These are phyloP conservation scores for Marasmius sp. DNA, from an alignment of 1,284 basidiomycete species.

Conservation along the genomic window DNA sequence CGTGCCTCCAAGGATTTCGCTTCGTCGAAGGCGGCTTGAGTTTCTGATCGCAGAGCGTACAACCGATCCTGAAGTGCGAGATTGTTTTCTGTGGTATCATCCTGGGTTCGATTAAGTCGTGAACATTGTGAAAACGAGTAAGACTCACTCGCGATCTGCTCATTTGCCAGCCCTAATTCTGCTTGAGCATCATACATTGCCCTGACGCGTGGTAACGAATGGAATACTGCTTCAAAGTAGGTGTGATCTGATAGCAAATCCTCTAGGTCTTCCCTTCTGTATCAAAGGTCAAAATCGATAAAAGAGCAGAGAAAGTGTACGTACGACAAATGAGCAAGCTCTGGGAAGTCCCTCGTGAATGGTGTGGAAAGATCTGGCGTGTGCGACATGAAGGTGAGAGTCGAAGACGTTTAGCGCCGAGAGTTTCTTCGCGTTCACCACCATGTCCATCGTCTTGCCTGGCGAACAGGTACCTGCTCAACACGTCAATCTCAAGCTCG, in stretches of 20 bases:
- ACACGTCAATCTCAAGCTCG: conserved; percentile 77
- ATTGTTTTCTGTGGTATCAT: conserved; percentile 58
- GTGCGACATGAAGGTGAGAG: conserved; percentile 16
- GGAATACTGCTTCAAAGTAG: conserved; percentile 87
- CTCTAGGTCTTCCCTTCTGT: conserved; percentile 84
- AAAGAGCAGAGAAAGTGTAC: no score
- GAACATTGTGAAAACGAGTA: conserved; percentile 14
- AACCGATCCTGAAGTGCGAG: conserved; percentile 72
- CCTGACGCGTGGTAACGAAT: conserved; percentile 74
- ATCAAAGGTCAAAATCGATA: conserved; percentile 3
- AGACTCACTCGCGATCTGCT: conserved; percentile 75
- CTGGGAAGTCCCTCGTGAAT: conserved; percentile 67
- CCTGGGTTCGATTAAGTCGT: background rate
- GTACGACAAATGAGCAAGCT: conserved; percentile 69
- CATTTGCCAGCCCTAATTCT: conserved; percentile 80
- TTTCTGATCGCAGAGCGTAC: conserved; percentile 73
- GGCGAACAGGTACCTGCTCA: conserved; percentile 68
- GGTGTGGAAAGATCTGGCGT: conserved; percentile 39
- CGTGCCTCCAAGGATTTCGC: conserved; percentile 77
- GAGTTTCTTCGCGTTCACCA: conserved; percentile 12
- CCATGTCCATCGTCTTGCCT: conserved; percentile 63
- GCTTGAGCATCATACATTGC: conserved; percentile 73
- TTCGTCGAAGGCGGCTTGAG: conserved; percentile 81
- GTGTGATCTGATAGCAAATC: conserved; percentile 78
- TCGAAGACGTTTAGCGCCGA: conserved; percentile 1